phyloP scores from a whole-genome alignment of 495 filamentous ascomycete genomes.

The Penicillium subrubescens region DNA sequence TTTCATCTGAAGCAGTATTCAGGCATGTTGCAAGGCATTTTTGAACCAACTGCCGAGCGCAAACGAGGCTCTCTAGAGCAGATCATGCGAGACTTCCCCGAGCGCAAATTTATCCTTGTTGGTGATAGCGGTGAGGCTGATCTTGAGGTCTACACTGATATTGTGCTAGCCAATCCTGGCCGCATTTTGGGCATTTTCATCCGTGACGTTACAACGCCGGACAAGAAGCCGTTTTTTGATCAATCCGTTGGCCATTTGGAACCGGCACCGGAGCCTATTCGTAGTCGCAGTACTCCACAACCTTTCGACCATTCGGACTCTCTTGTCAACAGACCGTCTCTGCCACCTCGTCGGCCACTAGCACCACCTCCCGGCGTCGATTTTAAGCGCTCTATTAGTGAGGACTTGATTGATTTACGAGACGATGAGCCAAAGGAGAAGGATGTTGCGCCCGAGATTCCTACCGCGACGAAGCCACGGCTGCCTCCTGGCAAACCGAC shows the following conservation, averaged over 20 bases:
- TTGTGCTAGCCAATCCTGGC: constrained; percentile 80
- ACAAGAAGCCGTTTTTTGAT: constrained; percentile 74
- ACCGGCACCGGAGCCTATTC: constrained; percentile 4
- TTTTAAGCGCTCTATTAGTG: constrained; percentile 44
- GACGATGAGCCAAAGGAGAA: constrained; percentile 51
- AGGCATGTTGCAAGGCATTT: constrained; percentile 96
- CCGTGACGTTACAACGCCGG: constrained; percentile 84
- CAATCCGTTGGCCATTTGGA: constrained; percentile 55
- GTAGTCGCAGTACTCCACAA: constrained; percentile 34
- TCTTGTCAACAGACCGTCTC: constrained; percentile 30
- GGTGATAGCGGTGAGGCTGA: constrained; percentile 97
- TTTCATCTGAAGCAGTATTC: constrained; percentile 94
- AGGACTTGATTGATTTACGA: constrained; percentile 65
- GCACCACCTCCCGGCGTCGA: constrained; percentile 20
- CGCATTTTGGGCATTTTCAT: constrained; percentile 87
- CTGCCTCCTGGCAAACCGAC: constrained; percentile 61
- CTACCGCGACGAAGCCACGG: constrained; percentile 24
- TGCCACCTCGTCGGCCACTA: constrained; percentile 41
- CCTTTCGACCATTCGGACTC: constrained; percentile 32
- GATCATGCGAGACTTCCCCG: constrained; percentile 85
- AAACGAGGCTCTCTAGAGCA: constrained; percentile 86
- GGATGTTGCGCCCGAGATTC: constrained; percentile 10
- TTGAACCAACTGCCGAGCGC: constrained; percentile 92
- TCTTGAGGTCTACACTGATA: constrained; percentile 94
- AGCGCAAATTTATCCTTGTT: constrained; percentile 85